A percentile compares a stretch with the other conserved stretches of the same genome.
Conservation (phyloP, 257 asterid genomes). For the Solanum rostratum region DNA sequence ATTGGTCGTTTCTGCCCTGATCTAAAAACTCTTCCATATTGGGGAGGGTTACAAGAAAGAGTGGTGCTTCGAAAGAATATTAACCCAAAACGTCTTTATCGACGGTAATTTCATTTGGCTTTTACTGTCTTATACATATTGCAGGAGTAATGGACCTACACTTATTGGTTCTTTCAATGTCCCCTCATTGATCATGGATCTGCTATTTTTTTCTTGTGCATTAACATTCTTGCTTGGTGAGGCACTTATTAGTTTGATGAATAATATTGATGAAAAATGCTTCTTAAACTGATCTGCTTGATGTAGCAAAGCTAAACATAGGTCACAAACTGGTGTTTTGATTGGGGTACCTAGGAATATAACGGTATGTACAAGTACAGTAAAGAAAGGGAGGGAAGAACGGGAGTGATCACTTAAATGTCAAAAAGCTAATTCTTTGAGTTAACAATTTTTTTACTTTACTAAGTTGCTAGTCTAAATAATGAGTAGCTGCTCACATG, state of each 20-base stretch:
- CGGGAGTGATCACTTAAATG: background rate
- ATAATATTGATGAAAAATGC: background rate
- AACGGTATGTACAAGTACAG: background rate
- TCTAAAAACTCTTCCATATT: slow-evolving; percentile 86
- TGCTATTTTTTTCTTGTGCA: background rate
- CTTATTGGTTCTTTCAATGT: background rate
- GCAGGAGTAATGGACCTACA: background rate
- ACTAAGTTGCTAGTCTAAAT: background rate
- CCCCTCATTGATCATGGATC: background rate
- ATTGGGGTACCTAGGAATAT: background rate
- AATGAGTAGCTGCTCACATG: background rate
- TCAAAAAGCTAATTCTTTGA: background rate
- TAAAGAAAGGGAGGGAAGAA: background rate
- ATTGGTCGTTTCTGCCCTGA: slow-evolving; percentile 98
- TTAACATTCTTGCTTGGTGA: background rate
- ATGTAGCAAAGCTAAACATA: background rate
- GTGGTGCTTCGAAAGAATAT: slow-evolving; percentile 84
- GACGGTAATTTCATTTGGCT: slow-evolving; percentile 42
- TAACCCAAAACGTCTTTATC: slow-evolving; percentile 91
- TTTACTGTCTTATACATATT: background rate
- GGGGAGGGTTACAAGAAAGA: slow-evolving; percentile 94
- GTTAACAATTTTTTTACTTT: background rate
- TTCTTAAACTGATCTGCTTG: background rate
- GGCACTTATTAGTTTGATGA: background rate
- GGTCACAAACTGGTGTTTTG: background rate